Evolutionary conservation across 164 flowering plant species (phyloP).

Genomic region (Dillenia suffruticosa): DNA sequence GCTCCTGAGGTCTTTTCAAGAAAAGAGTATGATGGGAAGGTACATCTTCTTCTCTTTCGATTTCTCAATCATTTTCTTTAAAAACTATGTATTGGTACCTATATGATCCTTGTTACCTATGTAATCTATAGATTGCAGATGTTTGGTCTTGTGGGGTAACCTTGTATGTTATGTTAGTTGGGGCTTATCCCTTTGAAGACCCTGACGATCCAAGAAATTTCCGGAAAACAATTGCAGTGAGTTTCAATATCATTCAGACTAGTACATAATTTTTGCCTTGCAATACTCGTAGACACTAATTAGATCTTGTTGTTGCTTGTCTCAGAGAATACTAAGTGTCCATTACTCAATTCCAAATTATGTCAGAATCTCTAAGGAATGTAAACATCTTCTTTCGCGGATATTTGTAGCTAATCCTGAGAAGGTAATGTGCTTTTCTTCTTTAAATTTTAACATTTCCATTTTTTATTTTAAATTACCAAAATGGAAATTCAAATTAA

Average conservation of each 20-base stretch:
- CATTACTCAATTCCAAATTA: constrained; percentile 57
- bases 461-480: no score
- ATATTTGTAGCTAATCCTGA: constrained; percentile 63
- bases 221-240: constrained; percentile 46
- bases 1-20: no score
- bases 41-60: not conserved
- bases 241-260: not conserved
- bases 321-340: constrained; percentile 60
- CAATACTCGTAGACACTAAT: no score
- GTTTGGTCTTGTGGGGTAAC: constrained; percentile 82
- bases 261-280: no score
- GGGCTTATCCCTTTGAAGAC: constrained; percentile 68
- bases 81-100: no score
- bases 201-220: constrained; percentile 57
- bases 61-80: no score
- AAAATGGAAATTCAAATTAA: no score
- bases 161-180: constrained; percentile 62
- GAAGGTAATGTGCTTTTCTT: constrained; percentile 27
- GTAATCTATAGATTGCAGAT: constrained; percentile 45
- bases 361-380: constrained; percentile 50
- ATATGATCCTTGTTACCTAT: not conserved
- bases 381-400: constrained; percentile 53
- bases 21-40: constrained; percentile 28
- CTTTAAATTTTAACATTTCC: no score
- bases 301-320: not conserved